phyloP scores from a whole-genome alignment of 495 filamentous ascomycete species.

The Delitschia confertaspora region DNA sequence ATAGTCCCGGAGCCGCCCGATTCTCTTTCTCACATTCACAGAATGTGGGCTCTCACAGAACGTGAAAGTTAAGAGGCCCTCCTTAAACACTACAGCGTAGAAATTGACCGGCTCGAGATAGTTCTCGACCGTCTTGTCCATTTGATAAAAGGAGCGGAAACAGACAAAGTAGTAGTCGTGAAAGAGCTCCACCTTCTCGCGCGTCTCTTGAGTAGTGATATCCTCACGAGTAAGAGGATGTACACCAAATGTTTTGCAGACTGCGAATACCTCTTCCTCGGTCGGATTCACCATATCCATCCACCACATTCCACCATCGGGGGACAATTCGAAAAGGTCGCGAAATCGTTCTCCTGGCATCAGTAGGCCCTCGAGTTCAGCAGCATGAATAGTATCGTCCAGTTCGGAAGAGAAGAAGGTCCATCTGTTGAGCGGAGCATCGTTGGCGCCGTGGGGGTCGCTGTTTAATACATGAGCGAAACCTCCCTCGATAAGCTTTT shows the following conservation, averaged over 20 bases:
- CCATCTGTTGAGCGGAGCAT: conserved; percentile 50
- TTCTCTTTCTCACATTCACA: conserved; percentile 79
- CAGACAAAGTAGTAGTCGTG: conserved; percentile 95
- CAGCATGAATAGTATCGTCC: conserved; percentile 82
- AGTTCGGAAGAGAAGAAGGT: conserved; percentile 93
- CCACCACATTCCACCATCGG: conserved; percentile 83
- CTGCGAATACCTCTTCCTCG: conserved; percentile 77
- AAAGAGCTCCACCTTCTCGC: conserved; percentile 97
- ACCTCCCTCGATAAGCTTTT: conserved; percentile 32
- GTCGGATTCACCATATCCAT: conserved; percentile 85
- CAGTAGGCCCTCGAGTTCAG: conserved; percentile 77
- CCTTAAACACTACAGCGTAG: conserved; percentile 93
- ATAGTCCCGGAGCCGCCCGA: conserved; percentile 87
- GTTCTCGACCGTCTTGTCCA: conserved; percentile 66
- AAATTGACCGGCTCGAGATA: conserved; percentile 87
- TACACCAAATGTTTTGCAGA: conserved; percentile 84
- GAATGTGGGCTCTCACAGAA: conserved; percentile 78
- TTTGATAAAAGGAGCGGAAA: conserved; percentile 84
- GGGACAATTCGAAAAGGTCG: conserved; percentile 75
- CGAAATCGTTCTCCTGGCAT: conserved; percentile 81
- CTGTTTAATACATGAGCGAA: conserved; percentile 5
- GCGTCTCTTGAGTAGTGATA: conserved; percentile 85
- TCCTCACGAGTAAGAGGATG: conserved; percentile 93
- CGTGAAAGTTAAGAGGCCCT: conserved; percentile 89
- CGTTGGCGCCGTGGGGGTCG: conserved; percentile 6